phyloP scores from a whole-genome alignment of 306 rosid genomes.

The Sesbania bispinosa region DNA sequence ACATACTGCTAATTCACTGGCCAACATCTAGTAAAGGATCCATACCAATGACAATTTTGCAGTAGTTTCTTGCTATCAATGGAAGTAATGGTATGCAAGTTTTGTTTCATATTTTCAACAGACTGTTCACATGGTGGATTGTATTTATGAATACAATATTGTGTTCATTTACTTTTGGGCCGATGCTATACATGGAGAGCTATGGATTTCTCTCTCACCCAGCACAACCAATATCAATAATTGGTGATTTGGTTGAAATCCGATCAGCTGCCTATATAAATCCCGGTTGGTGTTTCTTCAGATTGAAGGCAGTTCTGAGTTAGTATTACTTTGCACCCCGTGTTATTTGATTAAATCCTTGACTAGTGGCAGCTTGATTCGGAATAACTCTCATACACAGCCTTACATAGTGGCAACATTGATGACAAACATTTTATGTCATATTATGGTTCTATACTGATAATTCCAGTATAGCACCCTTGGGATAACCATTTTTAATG shows the following conservation, averaged over 20 bases:
- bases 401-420: not conserved
- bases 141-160: conserved; percentile 8
- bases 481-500: not conserved
- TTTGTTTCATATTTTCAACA: conserved; percentile 5
- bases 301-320: conserved; percentile 1
- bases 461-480: conserved; percentile 2
- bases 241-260: conserved; percentile 11
- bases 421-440: not conserved
- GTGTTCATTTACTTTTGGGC: not conserved
- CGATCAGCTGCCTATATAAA: conserved; percentile 1
- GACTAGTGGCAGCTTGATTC: conserved; percentile 1
- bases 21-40: conserved; percentile 10
- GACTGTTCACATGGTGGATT: conserved; percentile 13
- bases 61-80: conserved; percentile 19
- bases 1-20: conserved; percentile 11
- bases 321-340: not conserved
- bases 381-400: conserved; percentile 11
- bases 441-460: conserved; percentile 10
- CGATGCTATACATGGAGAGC: conserved; percentile 1
- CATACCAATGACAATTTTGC: not conserved
- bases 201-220: conserved; percentile 6
- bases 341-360: conserved; percentile 15
- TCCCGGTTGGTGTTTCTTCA: not conserved
- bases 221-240: not conserved
- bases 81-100: conserved; percentile 8